Percentiles rank a stretch among this genome's conserved stretches.
Conservation (phyloP, 2,329 filamentous ascomycete genomes). For the Alternaria sp. region DNA sequence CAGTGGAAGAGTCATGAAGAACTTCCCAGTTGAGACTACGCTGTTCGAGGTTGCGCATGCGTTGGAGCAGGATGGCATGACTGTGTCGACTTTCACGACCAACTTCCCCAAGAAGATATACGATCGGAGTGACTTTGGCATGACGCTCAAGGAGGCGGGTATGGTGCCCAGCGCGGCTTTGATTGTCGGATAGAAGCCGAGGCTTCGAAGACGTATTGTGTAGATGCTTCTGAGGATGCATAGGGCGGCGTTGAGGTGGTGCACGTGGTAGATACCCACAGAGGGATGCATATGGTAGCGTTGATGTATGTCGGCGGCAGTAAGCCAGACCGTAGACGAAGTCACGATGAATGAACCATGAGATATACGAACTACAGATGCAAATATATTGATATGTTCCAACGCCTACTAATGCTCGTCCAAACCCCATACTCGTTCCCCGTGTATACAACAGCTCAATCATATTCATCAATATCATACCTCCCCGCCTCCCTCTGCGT, state of each 20-base stretch:
- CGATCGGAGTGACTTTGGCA: conserved; percentile 73
- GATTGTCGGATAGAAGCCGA: conserved; percentile 61
- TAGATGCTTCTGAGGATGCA: background rate
- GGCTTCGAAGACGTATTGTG: background rate
- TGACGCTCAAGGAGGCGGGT: conserved; percentile 91
- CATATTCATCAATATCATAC: conserved; percentile 49
- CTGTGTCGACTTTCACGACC: conserved; percentile 78
- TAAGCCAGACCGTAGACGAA: background rate
- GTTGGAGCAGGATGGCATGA: conserved; percentile 72
- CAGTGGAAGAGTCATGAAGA: conserved; percentile 81
- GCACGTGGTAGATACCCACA: conserved; percentile 1
- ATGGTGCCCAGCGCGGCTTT: conserved; percentile 90
- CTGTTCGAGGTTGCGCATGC: conserved; percentile 88
- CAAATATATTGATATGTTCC: background rate
- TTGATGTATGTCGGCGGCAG: background rate
- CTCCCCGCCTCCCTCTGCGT: conserved; percentile 55
- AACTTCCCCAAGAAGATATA: conserved; percentile 90
- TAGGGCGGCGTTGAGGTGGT: conserved; percentile 3
- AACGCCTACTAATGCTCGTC: background rate
- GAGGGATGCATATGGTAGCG: background rate
- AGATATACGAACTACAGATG: background rate
- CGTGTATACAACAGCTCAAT: conserved; percentile 19
- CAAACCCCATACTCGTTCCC: background rate
- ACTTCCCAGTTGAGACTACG: conserved; percentile 85
- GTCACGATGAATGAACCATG: background rate